phyloP scores from a whole-genome alignment of 345 rosid species.

The Aquilaria yunnanensis region DNA sequence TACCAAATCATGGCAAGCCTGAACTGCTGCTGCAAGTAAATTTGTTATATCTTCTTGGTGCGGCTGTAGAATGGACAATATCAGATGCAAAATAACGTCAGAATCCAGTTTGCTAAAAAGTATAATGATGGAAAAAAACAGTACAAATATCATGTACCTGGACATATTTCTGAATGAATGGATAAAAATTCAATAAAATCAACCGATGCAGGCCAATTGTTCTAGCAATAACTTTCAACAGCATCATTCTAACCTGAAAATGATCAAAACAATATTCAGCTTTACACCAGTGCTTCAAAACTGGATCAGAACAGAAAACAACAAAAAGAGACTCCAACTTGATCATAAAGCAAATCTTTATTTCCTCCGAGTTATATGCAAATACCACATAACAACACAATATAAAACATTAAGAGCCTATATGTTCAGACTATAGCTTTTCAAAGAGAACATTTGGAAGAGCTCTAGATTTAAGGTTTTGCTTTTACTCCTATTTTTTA shows the following conservation, averaged over 20 bases:
- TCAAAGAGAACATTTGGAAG: neutral
- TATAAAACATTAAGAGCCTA: neutral
- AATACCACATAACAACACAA: neutral
- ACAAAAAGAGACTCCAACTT: neutral
- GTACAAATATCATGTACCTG: constrained; percentile 42
- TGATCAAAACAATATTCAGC: constrained; percentile 5
- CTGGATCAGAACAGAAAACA: constrained; percentile 1
- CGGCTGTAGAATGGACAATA: constrained; percentile 50
- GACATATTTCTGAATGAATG: constrained; percentile 74
- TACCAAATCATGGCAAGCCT: constrained; percentile 98
- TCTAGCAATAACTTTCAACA: constrained; percentile 85
- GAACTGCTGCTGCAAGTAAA: constrained; percentile 93
- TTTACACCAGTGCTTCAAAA: neutral
- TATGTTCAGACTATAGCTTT: neutral
- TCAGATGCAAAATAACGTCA: neutral
- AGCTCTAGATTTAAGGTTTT: constrained; percentile 1
- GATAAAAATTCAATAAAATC: constrained; percentile 66
- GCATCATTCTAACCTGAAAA: constrained; percentile 86
- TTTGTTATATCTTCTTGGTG: constrained; percentile 86
- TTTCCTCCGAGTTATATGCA: neutral
- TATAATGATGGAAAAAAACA: constrained; percentile 5
- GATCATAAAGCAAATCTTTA: neutral
- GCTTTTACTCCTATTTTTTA: no score
- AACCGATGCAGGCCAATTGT: constrained; percentile 87
- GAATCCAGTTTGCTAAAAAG: constrained; percentile 7